phyloP scores from a whole-genome alignment of 805 yeast species.

The Candida maltosa region DNA sequence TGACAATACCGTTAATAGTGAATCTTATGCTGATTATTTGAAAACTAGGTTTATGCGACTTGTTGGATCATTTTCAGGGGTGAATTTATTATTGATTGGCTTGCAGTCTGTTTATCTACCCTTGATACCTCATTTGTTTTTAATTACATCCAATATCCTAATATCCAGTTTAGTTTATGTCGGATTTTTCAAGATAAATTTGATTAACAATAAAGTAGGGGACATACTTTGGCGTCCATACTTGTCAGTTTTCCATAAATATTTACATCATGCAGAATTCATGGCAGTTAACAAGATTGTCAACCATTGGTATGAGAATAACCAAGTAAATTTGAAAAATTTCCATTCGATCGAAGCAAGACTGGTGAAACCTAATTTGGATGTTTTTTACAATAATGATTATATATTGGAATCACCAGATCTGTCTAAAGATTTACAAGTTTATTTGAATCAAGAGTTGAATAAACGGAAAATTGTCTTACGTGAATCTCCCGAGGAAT shows the following conservation, averaged over 20 bases:
- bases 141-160: constrained; percentile 9
- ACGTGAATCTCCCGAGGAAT: constrained; percentile 34
- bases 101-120: constrained; percentile 17
- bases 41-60: neutral
- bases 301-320: constrained; percentile 39
- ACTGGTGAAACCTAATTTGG: constrained; percentile 12
- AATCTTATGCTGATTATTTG: constrained; percentile 8
- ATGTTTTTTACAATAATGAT: constrained; percentile 16
- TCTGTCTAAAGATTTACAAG: constrained; percentile 11
- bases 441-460: constrained; percentile 20
- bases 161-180: constrained; percentile 3
- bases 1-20: constrained; percentile 20
- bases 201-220: constrained; percentile 10
- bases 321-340: constrained; percentile 38
- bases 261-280: constrained; percentile 29
- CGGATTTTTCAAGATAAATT: constrained; percentile 2
- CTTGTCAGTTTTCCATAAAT: constrained; percentile 21
- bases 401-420: constrained; percentile 19
- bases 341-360: constrained; percentile 33
- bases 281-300: constrained; percentile 29
- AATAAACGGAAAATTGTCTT: constrained; percentile 30
- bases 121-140: constrained; percentile 9
- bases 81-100: constrained; percentile 14
- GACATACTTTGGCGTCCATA: constrained; percentile 39
- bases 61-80: neutral